Evolutionary conservation across 352 stramenopile genomes (phyloP).

Genomic region (Thalassiosira mediterranea): DNA sequence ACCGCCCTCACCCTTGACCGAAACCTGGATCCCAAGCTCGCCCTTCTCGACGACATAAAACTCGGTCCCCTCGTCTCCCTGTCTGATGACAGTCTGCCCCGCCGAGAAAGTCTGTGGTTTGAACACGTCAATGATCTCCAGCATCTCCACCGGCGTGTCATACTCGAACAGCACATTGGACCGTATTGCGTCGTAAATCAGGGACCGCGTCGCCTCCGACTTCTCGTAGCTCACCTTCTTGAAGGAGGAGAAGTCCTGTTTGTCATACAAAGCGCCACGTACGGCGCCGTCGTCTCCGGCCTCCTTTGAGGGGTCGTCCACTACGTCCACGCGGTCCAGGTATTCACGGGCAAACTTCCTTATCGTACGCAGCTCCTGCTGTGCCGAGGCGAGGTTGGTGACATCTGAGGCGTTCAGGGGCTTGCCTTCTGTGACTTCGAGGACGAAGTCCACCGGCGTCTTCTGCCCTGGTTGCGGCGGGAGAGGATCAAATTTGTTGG

Average conservation of each 20-base stretch:
- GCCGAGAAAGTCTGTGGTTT: slow-evolving; percentile 55
- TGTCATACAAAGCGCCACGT: slow-evolving; percentile 5
- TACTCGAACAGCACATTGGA: slow-evolving; percentile 71
- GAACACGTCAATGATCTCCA: slow-evolving; percentile 64
- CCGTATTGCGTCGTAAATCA: slow-evolving; percentile 64
- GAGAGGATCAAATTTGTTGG: too few species aligned
- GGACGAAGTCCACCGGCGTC: not conserved
- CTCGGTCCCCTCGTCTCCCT: slow-evolving; percentile 89
- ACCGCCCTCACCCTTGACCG: slow-evolving; percentile 59
- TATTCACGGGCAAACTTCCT: not conserved
- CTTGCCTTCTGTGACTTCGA: not conserved
- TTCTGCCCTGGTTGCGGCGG: too few species aligned
- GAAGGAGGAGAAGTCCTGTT: slow-evolving; percentile 9
- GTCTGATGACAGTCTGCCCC: slow-evolving; percentile 89
- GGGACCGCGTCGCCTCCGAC: slow-evolving; percentile 32
- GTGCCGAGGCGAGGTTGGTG: not conserved
- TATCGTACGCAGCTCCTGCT: not conserved
- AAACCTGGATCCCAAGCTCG: slow-evolving; percentile 77
- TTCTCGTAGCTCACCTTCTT: slow-evolving; percentile 6
- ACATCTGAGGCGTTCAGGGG: slow-evolving; percentile 2
- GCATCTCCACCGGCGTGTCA: slow-evolving; percentile 48
- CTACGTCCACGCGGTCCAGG: not conserved
- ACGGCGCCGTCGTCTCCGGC: not conserved
- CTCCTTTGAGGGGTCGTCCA: not conserved
- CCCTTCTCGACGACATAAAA: slow-evolving; percentile 94